Evolutionary conservation across 2,329 filamentous ascomycete genomes (phyloP).

Genomic region (Chalaropsis ovoidea): DNA sequence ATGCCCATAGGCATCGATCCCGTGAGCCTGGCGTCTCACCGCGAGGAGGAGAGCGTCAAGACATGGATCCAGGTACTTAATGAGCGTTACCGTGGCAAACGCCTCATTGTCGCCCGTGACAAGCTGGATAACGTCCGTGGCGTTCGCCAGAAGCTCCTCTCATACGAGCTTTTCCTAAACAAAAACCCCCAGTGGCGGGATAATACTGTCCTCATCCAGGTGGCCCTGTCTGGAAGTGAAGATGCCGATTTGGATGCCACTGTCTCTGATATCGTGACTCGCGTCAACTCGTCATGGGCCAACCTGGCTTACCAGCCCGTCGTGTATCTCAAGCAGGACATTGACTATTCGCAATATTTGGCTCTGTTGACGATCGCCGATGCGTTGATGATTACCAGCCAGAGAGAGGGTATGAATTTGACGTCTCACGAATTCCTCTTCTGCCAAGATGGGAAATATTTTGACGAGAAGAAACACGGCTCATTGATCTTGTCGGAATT

Average conservation of each 20-base stretch:
- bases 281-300: constrained; percentile 85
- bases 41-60: constrained; percentile 60
- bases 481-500: constrained; percentile 91
- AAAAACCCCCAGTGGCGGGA: constrained; percentile 85
- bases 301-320: constrained; percentile 86
- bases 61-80: constrained; percentile 71
- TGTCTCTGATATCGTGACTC: constrained; percentile 85
- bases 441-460: constrained; percentile 72
- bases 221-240: constrained; percentile 82
- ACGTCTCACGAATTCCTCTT: constrained; percentile 90
- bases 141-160: constrained; percentile 83
- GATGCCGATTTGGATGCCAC: constrained; percentile 78
- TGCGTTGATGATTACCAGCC: constrained; percentile 84
- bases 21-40: constrained; percentile 58
- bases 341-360: constrained; percentile 86
- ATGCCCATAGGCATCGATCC: constrained; percentile 89
- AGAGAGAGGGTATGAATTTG: constrained; percentile 95
- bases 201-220: constrained; percentile 83
- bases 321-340: constrained; percentile 90
- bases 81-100: constrained; percentile 78
- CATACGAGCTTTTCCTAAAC: constrained; percentile 88
- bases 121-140: constrained; percentile 90
- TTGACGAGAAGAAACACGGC: constrained; percentile 65
- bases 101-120: constrained; percentile 82
- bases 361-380: constrained; percentile 83